Conservation (phyloP, 2,329 filamentous ascomycete genomes). For the Claviceps maximensis region DNA sequence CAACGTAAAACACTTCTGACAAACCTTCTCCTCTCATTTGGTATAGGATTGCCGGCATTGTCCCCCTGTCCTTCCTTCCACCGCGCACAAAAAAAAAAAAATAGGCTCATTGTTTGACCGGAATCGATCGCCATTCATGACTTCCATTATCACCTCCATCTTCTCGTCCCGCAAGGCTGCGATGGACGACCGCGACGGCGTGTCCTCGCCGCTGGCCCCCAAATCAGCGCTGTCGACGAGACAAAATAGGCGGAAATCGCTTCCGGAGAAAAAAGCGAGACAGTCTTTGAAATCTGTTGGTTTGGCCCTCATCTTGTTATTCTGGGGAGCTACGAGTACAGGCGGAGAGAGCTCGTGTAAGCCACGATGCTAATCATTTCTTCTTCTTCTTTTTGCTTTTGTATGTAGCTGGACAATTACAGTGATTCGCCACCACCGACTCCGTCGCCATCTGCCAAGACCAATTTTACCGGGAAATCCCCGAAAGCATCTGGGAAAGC, state of each 20-base stretch:
- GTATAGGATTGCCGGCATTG: not conserved
- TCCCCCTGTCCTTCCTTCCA: not conserved
- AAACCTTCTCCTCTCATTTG: not conserved
- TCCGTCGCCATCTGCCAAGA: not conserved
- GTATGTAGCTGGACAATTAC: not conserved
- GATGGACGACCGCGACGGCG: not conserved
- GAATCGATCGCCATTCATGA: constrained; percentile 1
- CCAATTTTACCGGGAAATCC: not conserved
- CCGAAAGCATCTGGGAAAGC: not conserved
- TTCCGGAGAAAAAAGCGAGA: not conserved
- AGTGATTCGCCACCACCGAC: not conserved
- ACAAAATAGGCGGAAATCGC: not conserved
- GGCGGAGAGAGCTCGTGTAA: not conserved
- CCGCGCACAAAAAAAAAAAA: not conserved
- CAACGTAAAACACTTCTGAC: not conserved
- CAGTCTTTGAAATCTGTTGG: constrained; percentile 1
- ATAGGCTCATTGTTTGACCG: not conserved
- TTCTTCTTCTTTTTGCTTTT: not conserved
- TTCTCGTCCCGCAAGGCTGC: constrained; percentile 3
- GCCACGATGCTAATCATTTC: not conserved
- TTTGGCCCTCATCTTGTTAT: not conserved
- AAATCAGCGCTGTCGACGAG: not conserved
- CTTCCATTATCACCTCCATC: not conserved
- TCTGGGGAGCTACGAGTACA: too few species aligned
- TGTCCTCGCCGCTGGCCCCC: not conserved